phyloP scores from a whole-genome alignment of 306 rosid genomes.

The Malus sylvestris region DNA sequence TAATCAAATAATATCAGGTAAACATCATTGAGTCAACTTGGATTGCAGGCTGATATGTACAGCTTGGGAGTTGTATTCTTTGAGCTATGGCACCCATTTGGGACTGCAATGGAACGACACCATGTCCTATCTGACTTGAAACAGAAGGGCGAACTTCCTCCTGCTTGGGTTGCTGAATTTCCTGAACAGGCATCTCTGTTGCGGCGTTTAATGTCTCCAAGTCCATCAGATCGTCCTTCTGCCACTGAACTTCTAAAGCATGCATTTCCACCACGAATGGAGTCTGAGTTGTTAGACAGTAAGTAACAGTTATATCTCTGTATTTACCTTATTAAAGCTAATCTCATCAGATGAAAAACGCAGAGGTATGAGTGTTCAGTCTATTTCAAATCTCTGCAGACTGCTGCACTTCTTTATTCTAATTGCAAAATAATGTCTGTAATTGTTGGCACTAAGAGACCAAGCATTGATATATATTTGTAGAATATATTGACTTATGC shows the following conservation, averaged over 20 bases:
- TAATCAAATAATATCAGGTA: constrained; percentile 14
- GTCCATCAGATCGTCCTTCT: constrained; percentile 93
- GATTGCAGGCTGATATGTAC: constrained; percentile 91
- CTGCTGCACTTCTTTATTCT: neutral
- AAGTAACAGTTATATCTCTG: constrained; percentile 31
- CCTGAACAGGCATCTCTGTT: constrained; percentile 76
- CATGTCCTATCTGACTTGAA: constrained; percentile 75
- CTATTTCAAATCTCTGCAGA: neutral
- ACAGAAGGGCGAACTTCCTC: constrained; percentile 70
- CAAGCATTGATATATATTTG: neutral
- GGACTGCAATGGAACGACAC: constrained; percentile 85
- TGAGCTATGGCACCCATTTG: constrained; percentile 98
- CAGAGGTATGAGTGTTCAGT: neutral
- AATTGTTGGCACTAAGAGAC: neutral
- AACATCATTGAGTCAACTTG: constrained; percentile 29
- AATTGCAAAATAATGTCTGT: neutral
- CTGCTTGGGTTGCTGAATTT: constrained; percentile 66
- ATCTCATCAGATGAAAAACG: neutral
- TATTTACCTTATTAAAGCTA: neutral
- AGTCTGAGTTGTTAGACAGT: constrained; percentile 84
- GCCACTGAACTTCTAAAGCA: constrained; percentile 68
- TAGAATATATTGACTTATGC: neutral
- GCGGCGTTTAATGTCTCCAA: constrained; percentile 62
- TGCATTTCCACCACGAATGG: constrained; percentile 90
- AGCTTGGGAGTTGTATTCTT: constrained; percentile 92